These are phyloP conservation scores for Tolypocladium inflatum DNA, from an alignment of 2,329 filamentous ascomycete species.

Conservation along the genomic window DNA sequence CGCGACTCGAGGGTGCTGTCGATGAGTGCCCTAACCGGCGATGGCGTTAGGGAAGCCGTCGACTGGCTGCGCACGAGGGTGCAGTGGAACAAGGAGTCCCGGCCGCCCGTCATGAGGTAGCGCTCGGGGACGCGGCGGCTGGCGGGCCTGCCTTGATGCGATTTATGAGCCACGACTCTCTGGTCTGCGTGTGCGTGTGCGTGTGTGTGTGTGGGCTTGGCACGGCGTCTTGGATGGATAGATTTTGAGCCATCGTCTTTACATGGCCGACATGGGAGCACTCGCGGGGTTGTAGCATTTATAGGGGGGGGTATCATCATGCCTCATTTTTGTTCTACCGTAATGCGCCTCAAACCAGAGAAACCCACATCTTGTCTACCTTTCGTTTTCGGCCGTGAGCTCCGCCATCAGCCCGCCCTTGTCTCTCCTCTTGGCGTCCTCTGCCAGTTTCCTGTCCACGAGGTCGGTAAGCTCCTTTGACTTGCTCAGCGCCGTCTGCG, in stretches of 20 bases:
- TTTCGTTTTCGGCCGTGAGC: conserved; percentile 74
- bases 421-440: conserved; percentile 70
- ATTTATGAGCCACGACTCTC: conserved; percentile 4
- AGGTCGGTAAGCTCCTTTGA: conserved; percentile 70
- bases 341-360: neutral
- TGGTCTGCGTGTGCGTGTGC: neutral
- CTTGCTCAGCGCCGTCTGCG: conserved; percentile 64
- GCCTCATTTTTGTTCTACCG: conserved; percentile 1
- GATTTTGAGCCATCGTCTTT: conserved; percentile 1
- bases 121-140: neutral
- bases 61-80: conserved; percentile 91
- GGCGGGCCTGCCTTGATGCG: neutral
- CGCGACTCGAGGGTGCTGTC: conserved; percentile 87
- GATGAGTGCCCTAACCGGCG: conserved; percentile 79
- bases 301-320: conserved; percentile 9
- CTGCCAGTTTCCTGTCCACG: conserved; percentile 63
- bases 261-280: neutral
- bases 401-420: conserved; percentile 72
- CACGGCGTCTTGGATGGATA: conserved; percentile 4
- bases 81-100: conserved; percentile 90
- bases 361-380: conserved; percentile 19
- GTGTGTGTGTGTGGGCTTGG: conserved; percentile 1
- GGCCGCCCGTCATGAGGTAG: conserved; percentile 89
- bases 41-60: conserved; percentile 88
- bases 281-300: neutral